Evolutionary conservation across 176 grass and related monocot genomes (phyloP), one percentile per base, ranked within the genome.

Genomic region (Avena insularis): DNA sequence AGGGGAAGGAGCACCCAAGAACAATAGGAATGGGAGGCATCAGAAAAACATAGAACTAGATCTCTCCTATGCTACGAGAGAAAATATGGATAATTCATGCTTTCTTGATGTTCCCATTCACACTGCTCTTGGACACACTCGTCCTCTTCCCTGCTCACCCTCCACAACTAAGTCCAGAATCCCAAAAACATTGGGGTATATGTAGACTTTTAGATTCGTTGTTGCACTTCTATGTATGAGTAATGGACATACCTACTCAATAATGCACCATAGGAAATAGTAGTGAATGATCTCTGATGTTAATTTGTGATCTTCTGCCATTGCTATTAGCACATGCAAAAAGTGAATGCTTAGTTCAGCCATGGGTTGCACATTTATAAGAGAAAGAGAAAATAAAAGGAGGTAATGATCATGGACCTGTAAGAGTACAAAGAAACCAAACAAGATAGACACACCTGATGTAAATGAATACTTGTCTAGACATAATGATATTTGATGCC

Each of bases 11-110:
- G 75, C 17, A 38, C 75, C 9, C 27, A 57, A 57, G 29, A 78
- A 57, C 9, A 14, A 79, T 79, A 79, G 56, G 77, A 79, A 79
- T 48, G 78, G 21, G 78, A 65, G 40, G 59, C 59, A 65, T 48
- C 19, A 20, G 54, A 55, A 79, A 79, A 79, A 57, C 31, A 33
- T 12, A 5, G 9, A 78, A n/a, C 27, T 16, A 38, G 35, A 8
- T 57, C 29, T 36, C 51, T 19, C 27, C 51, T 9, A 38, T n/a
- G 16, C 0, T 13, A 38, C 15, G 3, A 25, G 20, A 23, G n/a
- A 4, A 47, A 50, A 74, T 49, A n/a, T 69, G 49, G 38, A 21
- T 11, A 9, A 13, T 27, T 29, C 5, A 54, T 50, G 15, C 13
- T 40, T 84, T 14, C 38, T 84, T 27, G 46, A 29, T 75, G 21